These are phyloP conservation scores for Cercospora sp. DNA, from an alignment of 2,329 filamentous ascomycete species.

Conservation along the genomic window DNA sequence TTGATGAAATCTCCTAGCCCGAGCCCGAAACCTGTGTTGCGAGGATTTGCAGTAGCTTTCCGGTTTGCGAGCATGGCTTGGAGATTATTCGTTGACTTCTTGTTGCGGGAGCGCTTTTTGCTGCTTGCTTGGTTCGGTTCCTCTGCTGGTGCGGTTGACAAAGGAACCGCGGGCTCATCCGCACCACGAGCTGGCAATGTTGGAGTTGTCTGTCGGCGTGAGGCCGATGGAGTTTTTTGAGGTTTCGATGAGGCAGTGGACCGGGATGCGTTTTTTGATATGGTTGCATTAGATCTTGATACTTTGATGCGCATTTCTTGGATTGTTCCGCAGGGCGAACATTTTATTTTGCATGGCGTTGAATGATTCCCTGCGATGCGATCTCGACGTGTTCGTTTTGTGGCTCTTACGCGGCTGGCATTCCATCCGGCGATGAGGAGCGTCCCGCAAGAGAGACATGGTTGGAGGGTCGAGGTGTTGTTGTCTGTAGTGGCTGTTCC, in stretches of 20 bases:
- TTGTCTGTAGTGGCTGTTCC: slow-evolving; percentile 39
- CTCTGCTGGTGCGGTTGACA: slow-evolving; percentile 34
- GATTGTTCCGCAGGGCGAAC: background rate
- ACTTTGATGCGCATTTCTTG: background rate
- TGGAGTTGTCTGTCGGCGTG: too few relatives aligned
- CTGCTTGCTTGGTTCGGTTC: slow-evolving; percentile 48
- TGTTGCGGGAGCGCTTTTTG: slow-evolving; percentile 63
- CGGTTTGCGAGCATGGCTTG: slow-evolving; percentile 62
- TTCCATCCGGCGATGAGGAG: slow-evolving; percentile 56
- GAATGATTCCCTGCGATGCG: background rate
- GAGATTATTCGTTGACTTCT: slow-evolving; percentile 54
- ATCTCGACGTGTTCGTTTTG: slow-evolving; percentile 12
- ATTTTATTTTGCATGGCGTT: background rate
- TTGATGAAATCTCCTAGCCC: slow-evolving; percentile 47
- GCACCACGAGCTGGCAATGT: too few relatives aligned
- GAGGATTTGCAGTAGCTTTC: slow-evolving; percentile 21
- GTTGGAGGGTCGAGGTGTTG: slow-evolving; percentile 53
- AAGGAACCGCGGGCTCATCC: too few relatives aligned
- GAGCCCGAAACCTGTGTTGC: slow-evolving; percentile 33
- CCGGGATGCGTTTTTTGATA: background rate
- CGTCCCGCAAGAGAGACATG: slow-evolving; percentile 62
- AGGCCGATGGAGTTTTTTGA: too few relatives aligned
- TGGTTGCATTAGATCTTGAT: background rate
- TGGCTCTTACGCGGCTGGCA: background rate
- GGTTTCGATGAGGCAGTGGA: too few relatives aligned